Conservation (phyloP, 257 asterid genomes). For the Primulina tabacum region DNA sequence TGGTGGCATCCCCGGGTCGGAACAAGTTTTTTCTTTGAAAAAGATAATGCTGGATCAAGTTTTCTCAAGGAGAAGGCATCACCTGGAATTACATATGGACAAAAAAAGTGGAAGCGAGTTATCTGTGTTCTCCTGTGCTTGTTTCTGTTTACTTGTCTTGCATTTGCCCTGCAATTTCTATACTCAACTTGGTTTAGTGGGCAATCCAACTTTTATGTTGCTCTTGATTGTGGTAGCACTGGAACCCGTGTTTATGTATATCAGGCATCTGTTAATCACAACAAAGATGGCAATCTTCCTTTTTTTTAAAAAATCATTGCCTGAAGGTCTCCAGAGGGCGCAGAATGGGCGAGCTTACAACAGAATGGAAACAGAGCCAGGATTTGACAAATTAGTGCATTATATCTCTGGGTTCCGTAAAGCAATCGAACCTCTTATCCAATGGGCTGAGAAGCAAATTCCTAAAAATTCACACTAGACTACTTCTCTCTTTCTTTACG, state of each 20-base stretch:
- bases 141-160: constrained; percentile 50
- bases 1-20: constrained; percentile 36
- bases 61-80: constrained; percentile 74
- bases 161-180: constrained; percentile 40
- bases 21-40: constrained; percentile 40
- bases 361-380: constrained; percentile 98
- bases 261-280: constrained; percentile 56
- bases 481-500: constrained; percentile 82
- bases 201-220: constrained; percentile 65
- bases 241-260: constrained; percentile 96
- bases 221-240: constrained; percentile 96
- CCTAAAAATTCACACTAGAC: constrained; percentile 66
- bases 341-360: constrained; percentile 82
- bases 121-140: constrained; percentile 55
- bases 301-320: constrained; percentile 62
- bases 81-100: constrained; percentile 36
- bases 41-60: constrained; percentile 59
- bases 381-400: constrained; percentile 87
- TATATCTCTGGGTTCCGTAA: constrained; percentile 62
- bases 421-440: constrained; percentile 68
- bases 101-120: constrained; percentile 57
- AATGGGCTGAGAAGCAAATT: constrained; percentile 94
- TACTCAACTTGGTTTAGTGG: constrained; percentile 65
- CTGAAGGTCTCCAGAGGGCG: constrained; percentile 64
- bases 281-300: constrained; percentile 64